Percentiles rank a stretch among this genome's conserved stretches.
These are phyloP conservation scores for Solanum hybrid DNA, from an alignment of 305 asterid genomes.

Conservation along the genomic window DNA sequence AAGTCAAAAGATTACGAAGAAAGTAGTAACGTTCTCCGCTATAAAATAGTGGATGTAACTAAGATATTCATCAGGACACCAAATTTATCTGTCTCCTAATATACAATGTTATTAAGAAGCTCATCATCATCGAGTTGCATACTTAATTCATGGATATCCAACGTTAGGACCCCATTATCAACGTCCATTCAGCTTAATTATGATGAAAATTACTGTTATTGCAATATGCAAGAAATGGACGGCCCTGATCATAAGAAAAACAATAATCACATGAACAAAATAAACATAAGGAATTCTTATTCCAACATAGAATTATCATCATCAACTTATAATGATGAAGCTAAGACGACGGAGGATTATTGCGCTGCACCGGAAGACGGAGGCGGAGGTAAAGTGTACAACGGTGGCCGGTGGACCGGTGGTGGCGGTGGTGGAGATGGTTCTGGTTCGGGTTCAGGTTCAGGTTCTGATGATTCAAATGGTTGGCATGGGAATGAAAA, in stretches of 20 bases:
- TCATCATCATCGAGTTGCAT: not conserved
- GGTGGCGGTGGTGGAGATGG: conserved; percentile 35
- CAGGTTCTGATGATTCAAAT: conserved; percentile 33
- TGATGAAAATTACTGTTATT: not conserved
- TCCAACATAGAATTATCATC: not conserved
- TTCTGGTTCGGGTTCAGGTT: conserved; percentile 9
- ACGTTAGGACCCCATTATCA: not conserved
- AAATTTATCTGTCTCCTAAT: not conserved
- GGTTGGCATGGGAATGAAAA: conserved; percentile 44
- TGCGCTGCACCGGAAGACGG: conserved; percentile 19
- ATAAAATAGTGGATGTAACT: not conserved
- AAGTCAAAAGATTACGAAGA: not conserved
- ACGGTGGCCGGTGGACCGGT: not conserved
- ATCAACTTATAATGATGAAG: not conserved
- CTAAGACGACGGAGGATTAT: not conserved
- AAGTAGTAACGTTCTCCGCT: not conserved
- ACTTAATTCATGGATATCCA: not conserved
- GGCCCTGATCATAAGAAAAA: not conserved
- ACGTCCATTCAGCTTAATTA: not conserved
- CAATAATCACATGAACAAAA: not conserved
- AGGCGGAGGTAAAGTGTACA: conserved; percentile 7
- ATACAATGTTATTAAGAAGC: not conserved
- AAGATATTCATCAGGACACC: not conserved
- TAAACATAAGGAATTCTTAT: not conserved
- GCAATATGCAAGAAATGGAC: not conserved